Base-by-base conservation (phyloP, 257 asterid genomes). In the Nicotiana tabacum region DNA sequence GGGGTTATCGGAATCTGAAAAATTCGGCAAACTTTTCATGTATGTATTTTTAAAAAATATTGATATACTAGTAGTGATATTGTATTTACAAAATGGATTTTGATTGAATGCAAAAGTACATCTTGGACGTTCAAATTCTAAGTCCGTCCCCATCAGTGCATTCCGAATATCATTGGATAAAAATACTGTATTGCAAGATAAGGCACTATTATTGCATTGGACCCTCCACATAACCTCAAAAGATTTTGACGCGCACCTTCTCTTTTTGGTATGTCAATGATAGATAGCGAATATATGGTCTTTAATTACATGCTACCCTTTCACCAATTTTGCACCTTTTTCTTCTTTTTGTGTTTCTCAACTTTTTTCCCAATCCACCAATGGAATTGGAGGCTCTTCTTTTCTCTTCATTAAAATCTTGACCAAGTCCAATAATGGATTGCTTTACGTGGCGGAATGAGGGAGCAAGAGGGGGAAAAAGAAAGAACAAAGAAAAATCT, bases 101-200 rank as follows among this genome's bases (percentile, higher is more conserved):
- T 1, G 46, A 0, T 37, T 37, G 2, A 37, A 37, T 37, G 0
- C 0, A 37, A 37, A 37, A 6, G 0, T 37, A 0, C 2, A 37
- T 0, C 2, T 0, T 11, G 0, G 4, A 6, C 9, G 0, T 6
- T 37, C 7, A 35, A 35, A 35, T 37, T 1, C 2, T 37, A 8
- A 1, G 1, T 1, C 9, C 1, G 9, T 0, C 9, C 5, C 7
- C 2, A 30, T 33, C 30, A 29, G 6, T 4, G 39, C 4, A 35
- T 7, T 37, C 2, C 9, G 9, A 6, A 37, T 37, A 37, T 37
- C 46, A 39, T 39, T 39, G 9, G 9, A 6, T 39, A 37, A 24
- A 0, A 65, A 12, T 7, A 29, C 0, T 29, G 6, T 12, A 12
- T 65, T 30, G 43, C 70, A 12, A 29, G 60, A 21, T 43, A 43